Evolutionary conservation across 352 stramenopile genomes (phyloP).

Genomic region (Poterioochromonas sp.): DNA sequence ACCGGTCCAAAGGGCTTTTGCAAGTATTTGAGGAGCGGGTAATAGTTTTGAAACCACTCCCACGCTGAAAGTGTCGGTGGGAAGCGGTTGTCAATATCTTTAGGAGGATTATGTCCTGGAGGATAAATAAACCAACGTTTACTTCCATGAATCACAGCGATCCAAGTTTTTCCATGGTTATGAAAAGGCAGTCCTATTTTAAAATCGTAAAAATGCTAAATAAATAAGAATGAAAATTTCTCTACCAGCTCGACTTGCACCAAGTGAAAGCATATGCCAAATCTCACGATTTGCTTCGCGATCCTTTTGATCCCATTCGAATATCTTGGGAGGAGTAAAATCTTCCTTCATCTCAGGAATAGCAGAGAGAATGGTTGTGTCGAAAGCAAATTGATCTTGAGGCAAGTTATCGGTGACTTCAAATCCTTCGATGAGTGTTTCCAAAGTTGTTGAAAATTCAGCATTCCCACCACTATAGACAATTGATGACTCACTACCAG

Average conservation of each 20-base stretch:
- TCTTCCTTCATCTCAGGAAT: constrained; percentile 3
- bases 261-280: constrained; percentile 12
- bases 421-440: not conserved
- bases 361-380: not conserved
- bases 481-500: not conserved
- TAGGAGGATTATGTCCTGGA: too few relatives aligned
- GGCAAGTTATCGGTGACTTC: not conserved
- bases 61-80: too few relatives aligned
- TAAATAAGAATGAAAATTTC: not conserved
- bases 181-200: constrained; percentile 22
- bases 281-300: not conserved
- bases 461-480: constrained; percentile 1
- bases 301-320: not conserved
- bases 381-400: constrained; percentile 5
- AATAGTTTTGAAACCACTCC: too few relatives aligned
- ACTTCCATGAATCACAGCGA: constrained; percentile 2
- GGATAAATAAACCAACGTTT: constrained; percentile 22
- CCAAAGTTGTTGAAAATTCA: not conserved
- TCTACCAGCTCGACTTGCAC: not conserved
- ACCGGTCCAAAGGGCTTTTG: too few relatives aligned
- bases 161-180: constrained; percentile 15
- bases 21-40: too few relatives aligned
- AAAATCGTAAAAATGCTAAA: not conserved
- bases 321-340: not conserved
- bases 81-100: too few relatives aligned